Evolutionary conservation across 2,329 filamentous ascomycete species (phyloP).

Genomic region (Penicillium occitanis): DNA sequence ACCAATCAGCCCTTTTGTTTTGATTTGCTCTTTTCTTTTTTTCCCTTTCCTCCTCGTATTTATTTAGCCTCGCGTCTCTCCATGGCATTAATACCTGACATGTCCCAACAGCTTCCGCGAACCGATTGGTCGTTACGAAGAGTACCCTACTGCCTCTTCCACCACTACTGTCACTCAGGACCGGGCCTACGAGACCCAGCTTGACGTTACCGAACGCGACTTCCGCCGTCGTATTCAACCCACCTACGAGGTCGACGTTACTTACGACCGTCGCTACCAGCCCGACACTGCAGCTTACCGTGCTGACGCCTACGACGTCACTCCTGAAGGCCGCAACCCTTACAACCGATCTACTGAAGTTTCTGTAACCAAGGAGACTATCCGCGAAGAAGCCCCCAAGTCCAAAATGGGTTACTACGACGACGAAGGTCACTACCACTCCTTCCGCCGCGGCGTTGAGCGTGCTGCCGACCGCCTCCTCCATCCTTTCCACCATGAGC

Average conservation of each 20-base stretch:
- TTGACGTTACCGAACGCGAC: constrained; percentile 60
- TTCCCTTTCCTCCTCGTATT: constrained; percentile 11
- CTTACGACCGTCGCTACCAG: constrained; percentile 41
- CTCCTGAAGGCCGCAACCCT: constrained; percentile 47
- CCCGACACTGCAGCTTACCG: constrained; percentile 29
- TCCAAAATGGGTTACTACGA: constrained; percentile 78
- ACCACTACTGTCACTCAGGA: constrained; percentile 32
- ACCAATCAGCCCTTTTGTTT: constrained; percentile 27
- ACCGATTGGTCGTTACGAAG: constrained; percentile 48
- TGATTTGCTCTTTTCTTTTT: constrained; percentile 24
- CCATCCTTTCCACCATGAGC: constrained; percentile 59
- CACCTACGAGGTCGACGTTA: constrained; percentile 50
- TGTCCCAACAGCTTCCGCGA: constrained; percentile 54
- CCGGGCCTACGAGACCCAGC: constrained; percentile 48
- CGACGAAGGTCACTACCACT: constrained; percentile 74
- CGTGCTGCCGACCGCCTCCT: constrained; percentile 64
- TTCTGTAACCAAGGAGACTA: constrained; percentile 52
- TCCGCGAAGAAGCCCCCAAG: constrained; percentile 54
- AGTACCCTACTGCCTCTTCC: constrained; percentile 37
- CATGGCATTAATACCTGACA: constrained; percentile 26
- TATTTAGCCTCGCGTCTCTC: constrained; percentile 17
- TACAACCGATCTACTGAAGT: constrained; percentile 46
- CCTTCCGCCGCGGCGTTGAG: constrained; percentile 69
- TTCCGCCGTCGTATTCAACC: constrained; percentile 63
- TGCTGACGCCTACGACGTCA: constrained; percentile 31